phyloP scores from a whole-genome alignment of 495 filamentous ascomycete species.

The Lasiosphaeriaceae sp. region DNA sequence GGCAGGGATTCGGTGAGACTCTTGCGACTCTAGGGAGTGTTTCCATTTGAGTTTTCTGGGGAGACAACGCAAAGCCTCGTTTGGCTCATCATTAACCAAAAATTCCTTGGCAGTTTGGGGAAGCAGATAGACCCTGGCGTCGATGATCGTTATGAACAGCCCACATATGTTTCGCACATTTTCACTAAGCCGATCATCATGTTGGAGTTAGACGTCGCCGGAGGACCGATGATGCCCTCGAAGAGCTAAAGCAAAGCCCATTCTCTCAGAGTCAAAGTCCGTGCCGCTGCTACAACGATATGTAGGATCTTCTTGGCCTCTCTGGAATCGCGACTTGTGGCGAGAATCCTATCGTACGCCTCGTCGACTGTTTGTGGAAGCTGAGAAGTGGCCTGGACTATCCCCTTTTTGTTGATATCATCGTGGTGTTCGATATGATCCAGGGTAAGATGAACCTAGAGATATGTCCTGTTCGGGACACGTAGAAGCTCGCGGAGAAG shows the following conservation, averaged over 20 bases:
- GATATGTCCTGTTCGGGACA: slow-evolving; percentile 33
- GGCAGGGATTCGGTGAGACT: slow-evolving; percentile 29
- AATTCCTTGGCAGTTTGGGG: slow-evolving; percentile 45
- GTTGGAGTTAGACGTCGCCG: slow-evolving; percentile 12
- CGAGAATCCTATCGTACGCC: slow-evolving; percentile 43
- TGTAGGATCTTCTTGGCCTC: slow-evolving; percentile 33
- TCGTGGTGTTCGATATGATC: slow-evolving; percentile 20
- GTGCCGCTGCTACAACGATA: slow-evolving; percentile 35
- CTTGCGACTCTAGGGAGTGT: slow-evolving; percentile 19
- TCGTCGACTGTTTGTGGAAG: slow-evolving; percentile 34
- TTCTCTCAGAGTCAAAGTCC: slow-evolving; percentile 40
- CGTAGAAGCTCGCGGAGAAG: slow-evolving; percentile 24
- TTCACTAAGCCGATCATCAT: slow-evolving; percentile 19
- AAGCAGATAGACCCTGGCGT: slow-evolving; percentile 36
- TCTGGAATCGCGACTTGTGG: slow-evolving; percentile 17
- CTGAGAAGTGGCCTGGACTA: slow-evolving; percentile 18
- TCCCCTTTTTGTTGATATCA: slow-evolving; percentile 17
- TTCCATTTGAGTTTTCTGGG: slow-evolving; percentile 14
- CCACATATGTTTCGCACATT: slow-evolving; percentile 36
- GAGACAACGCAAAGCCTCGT: not conserved
- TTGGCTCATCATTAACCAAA: slow-evolving; percentile 18
- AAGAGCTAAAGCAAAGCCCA: slow-evolving; percentile 35
- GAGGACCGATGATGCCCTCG: slow-evolving; percentile 16
- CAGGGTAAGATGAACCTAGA: slow-evolving; percentile 35
- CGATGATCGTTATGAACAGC: slow-evolving; percentile 34